Conservation (phyloP, 345 rosid species). For the Populus tremula region DNA sequence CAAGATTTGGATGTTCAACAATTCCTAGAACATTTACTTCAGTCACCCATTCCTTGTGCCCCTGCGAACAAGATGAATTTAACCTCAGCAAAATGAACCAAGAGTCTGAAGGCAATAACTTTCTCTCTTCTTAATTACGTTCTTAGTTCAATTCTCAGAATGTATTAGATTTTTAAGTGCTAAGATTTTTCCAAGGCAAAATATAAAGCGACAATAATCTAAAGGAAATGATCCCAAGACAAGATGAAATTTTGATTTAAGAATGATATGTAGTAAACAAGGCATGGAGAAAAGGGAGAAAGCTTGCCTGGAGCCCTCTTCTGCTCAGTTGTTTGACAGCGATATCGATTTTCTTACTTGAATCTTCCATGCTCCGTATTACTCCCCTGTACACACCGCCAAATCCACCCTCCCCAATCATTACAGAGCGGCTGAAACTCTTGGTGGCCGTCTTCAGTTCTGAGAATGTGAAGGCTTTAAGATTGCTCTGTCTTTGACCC, state of each 20-base stretch:
- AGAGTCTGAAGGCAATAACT: not conserved
- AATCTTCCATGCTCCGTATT: slow-evolving; percentile 54
- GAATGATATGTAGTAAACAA: not conserved
- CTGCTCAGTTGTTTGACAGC: slow-evolving; percentile 91
- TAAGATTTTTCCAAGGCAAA: not conserved
- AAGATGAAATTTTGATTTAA: not conserved
- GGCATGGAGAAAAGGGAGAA: not conserved
- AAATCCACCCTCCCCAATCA: slow-evolving; percentile 97
- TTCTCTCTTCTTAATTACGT: not conserved
- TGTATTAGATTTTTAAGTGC: slow-evolving; percentile 41
- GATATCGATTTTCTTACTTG: slow-evolving; percentile 67
- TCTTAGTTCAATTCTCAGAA: slow-evolving; percentile 66
- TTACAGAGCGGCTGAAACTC: slow-evolving; percentile 81
- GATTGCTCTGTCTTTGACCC: slow-evolving; percentile 69
- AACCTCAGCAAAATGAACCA: not conserved
- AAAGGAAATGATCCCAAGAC: not conserved
- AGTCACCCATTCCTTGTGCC: slow-evolving; percentile 98
- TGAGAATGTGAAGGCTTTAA: slow-evolving; percentile 60
- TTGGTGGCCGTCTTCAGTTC: slow-evolving; percentile 85
- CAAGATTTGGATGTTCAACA: slow-evolving; percentile 92
- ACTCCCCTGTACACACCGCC: slow-evolving; percentile 80
- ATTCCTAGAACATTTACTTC: slow-evolving; percentile 91
- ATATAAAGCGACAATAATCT: not conserved
- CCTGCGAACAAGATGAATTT: slow-evolving; percentile 38
- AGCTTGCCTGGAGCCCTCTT: slow-evolving; percentile 82